Base-by-base conservation (phyloP, 2,329 filamentous ascomycete species). In the Reticulascus tulasneorum region DNA sequence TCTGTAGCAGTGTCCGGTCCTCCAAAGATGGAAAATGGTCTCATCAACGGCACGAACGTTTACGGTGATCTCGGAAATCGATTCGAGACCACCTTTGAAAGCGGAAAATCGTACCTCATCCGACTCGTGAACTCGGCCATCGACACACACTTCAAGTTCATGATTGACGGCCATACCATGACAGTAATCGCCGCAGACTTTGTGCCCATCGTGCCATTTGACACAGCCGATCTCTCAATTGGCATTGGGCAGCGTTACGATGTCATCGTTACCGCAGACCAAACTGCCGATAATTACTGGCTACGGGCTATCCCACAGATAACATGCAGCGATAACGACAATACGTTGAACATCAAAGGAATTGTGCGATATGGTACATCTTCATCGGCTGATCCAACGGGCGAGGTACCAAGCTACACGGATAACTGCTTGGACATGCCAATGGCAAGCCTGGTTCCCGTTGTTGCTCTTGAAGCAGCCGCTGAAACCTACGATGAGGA, bases 171-270 rank as follows among this genome's bases (percentile, higher is more conserved):
- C 33, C 79, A 83, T 52, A 66, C 50, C 0, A 51, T 83, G 44
- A 72, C 63, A 0, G 74, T 83, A 21, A 77, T 83, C 26, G 62
- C 68, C 0, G 62, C 57, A 15, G 79, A 81, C 42, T 58, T 81
- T 7, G 73, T 82, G 0, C 74, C 77, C 3, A 65, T 82, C 16
- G 50, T 63, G 16, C 77, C 78, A 0, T 82, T 71, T 40, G 56
- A 58, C 2, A 69, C 75, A 1, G 60, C 64, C 0, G 37, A 66
- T n/a, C 53, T 80, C 13, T 68, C 59, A 15, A 60, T 80, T 12
- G 66, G 58, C 19, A 66, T 75, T 27, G 75, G 58, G 4, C 62
- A 66, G 45, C 58, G 69, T 5, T 68, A 69, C 46, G 68, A 73
- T 40, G 46, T 74, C 6, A 52, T 75, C 17, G 58, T 74, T 8